These are phyloP conservation scores for Hyaloperonospora arabidopsidis DNA, from an alignment of 352 stramenopile species.

Conservation along the genomic window DNA sequence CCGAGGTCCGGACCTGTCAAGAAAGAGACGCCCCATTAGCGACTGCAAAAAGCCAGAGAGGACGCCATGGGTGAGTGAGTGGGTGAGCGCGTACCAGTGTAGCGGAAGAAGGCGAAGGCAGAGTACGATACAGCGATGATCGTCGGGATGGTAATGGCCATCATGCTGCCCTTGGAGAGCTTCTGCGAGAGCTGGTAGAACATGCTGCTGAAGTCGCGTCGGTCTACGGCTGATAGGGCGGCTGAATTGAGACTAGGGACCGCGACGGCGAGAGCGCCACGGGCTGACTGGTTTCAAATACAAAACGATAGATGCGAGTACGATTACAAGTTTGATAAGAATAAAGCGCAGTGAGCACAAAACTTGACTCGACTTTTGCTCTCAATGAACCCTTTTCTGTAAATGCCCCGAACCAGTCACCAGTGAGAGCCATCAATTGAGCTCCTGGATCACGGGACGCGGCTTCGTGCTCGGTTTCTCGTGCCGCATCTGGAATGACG, in stretches of 20 bases:
- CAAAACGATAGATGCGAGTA: constrained; percentile 17
- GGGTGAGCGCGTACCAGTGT: constrained; percentile 38
- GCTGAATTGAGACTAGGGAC: constrained; percentile 18
- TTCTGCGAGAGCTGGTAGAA: constrained; percentile 64
- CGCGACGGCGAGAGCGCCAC: too few species aligned
- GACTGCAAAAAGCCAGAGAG: neutral
- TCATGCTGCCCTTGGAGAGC: constrained; percentile 52
- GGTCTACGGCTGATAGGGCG: constrained; percentile 11
- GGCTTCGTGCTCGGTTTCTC: constrained; percentile 34
- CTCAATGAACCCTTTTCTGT: constrained; percentile 10
- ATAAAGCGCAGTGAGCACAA: constrained; percentile 4
- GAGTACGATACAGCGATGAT: constrained; percentile 37
- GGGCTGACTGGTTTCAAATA: constrained; percentile 11
- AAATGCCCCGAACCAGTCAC: constrained; percentile 20
- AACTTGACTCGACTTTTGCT: constrained; percentile 1
- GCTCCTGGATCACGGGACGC: constrained; percentile 63
- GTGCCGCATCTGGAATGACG: constrained; percentile 32
- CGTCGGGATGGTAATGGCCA: constrained; percentile 38
- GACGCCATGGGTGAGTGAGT: neutral
- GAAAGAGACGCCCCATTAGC: constrained; percentile 2
- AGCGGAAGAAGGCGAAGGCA: constrained; percentile 46
- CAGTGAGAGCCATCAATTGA: constrained; percentile 34
- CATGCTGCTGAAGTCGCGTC: constrained; percentile 23
- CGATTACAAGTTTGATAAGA: neutral
- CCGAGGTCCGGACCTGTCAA: constrained; percentile 52